Percentiles rank a stretch among this genome's conserved stretches.
These are phyloP conservation scores for Botrytis fragariae DNA, from an alignment of 2,329 filamentous ascomycete genomes.

Conservation along the genomic window DNA sequence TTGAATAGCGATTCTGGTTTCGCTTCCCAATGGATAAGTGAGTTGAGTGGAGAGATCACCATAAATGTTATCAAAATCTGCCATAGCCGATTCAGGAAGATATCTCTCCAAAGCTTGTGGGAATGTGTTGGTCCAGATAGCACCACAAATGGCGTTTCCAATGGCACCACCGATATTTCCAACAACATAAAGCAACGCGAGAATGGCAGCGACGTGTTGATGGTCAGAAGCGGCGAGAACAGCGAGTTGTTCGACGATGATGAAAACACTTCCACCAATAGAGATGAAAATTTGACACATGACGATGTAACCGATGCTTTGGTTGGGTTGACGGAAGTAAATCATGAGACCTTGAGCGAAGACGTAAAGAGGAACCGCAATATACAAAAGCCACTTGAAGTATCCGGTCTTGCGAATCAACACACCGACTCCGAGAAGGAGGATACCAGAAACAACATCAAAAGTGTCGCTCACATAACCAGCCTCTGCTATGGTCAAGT, in stretches of 20 bases:
- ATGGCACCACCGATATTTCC: conserved; percentile 59
- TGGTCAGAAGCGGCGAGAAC: conserved; percentile 57
- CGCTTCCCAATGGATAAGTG: conserved; percentile 48
- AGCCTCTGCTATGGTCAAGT: conserved; percentile 32
- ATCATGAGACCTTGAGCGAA: conserved; percentile 57
- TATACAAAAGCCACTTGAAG: conserved; percentile 29
- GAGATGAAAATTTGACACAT: conserved; percentile 60
- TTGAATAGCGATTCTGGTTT: conserved; percentile 50
- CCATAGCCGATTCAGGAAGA: conserved; percentile 45
- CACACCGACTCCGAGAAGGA: conserved; percentile 53
- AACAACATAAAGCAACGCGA: conserved; percentile 49
- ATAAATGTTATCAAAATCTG: conserved; percentile 50
- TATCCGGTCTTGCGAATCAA: conserved; percentile 39
- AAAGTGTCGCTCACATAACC: conserved; percentile 39
- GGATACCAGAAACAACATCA: conserved; percentile 55
- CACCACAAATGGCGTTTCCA: conserved; percentile 58
- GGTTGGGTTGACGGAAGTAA: conserved; percentile 52
- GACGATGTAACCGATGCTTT: conserved; percentile 52
- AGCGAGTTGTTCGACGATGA: conserved; percentile 58
- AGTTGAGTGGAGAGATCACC: conserved; percentile 52
- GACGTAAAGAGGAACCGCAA: conserved; percentile 38
- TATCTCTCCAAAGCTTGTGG: conserved; percentile 49
- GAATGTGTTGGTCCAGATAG: conserved; percentile 64
- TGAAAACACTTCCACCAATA: conserved; percentile 54
- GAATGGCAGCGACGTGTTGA: conserved; percentile 59